Evolutionary conservation across 2,329 filamentous ascomycete genomes (phyloP), one percentile per base, ranked within the genome.

Genomic region (Cytospora paraplurivora): DNA sequence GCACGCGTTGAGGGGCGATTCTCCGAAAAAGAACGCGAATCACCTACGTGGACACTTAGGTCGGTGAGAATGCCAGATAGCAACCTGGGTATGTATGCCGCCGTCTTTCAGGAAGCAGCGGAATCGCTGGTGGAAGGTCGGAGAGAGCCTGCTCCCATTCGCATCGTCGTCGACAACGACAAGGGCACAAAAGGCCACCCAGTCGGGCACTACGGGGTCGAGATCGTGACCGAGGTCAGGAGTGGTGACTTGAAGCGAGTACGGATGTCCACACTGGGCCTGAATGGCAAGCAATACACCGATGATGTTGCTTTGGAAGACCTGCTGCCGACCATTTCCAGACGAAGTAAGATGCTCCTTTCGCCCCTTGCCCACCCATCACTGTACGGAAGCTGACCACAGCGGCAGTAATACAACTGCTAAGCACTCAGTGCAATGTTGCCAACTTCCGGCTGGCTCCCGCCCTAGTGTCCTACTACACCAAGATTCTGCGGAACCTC

Each of bases 1-100:
- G 93, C 93, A 10, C 87, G 89, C 67, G 87, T 97, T 15, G 94
- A 97, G 76, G 90, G 88, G 7, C 86, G 93, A 12, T 97, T 96
- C 71, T 79, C 90, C 0, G 93, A 97, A 73, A 75, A 80, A n/a
- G 92, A 97, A 77, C 86, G 93, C 64, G 92, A 97, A 74, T 85
- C 89, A 64, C 83, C 88, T 17, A 87, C 85, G 69, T 97, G 92
- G 93, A 90, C 90, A 37, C 83, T 96, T 37, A 86, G 92, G 44
- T 90, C 88, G 21, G 83, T 86, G 15, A 85, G 82, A 64, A 83
- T 87, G 73, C 81, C 83, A 44, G 89, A 88, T 71, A 83, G 78
- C 64, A 83, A 82, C 60, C 75, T 89, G 11, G 83, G 81, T 11
- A 69, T 89, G 33, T 85, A 86, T 69, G 85, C 87, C 1, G 89